Evolutionary conservation across 345 rosid species (phyloP), one percentile per base, ranked within the genome.

Genomic region (Moricandia moricandioides): DNA sequence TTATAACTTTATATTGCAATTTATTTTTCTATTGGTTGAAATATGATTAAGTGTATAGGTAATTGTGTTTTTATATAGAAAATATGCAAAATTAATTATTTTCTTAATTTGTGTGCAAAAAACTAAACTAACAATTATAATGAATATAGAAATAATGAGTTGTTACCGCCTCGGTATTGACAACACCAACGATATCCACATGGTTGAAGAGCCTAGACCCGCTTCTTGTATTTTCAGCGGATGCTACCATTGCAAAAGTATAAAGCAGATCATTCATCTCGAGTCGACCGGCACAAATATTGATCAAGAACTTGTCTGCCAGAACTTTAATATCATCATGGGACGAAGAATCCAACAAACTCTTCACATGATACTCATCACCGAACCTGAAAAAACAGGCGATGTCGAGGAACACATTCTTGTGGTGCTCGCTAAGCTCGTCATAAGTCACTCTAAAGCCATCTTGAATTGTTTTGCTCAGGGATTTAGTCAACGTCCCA

Each of bases 371-470:
- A 13, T 72, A 21, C 54, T 16, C 55, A 4, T 56, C 35, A 4
- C 12, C 34, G 1, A 72, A 69, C 27, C 65, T 78, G 65, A 72
- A 72, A 14, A 82, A 80, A 40, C 78, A 80, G 6, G 84, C 85
- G 12, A 85, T 62, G 27, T 83, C 84, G 12, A 81, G 73, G 78
- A 85, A 85, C 6, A 81, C 18, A 2, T 24, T 14, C 65, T 79
- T 62, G 3, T 35, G 51, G 17, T 45, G 5, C 6, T 52, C 8
- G 11, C 55, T 29, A 6, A 85, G 65, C 8, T 68, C 79, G 35
- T 79, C 74, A 12, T 67, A 60, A 5, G 84, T 72, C 8, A 81
- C 64, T 60, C 33, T 68, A 29, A 83, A 55, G 3, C 65, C 21
- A 1, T 55, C 11, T 5, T 16, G 62, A 54, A 85, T 74, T 2